Conservation (phyloP, 768 basidiomycete genomes). For the Tricholomella constricta region DNA sequence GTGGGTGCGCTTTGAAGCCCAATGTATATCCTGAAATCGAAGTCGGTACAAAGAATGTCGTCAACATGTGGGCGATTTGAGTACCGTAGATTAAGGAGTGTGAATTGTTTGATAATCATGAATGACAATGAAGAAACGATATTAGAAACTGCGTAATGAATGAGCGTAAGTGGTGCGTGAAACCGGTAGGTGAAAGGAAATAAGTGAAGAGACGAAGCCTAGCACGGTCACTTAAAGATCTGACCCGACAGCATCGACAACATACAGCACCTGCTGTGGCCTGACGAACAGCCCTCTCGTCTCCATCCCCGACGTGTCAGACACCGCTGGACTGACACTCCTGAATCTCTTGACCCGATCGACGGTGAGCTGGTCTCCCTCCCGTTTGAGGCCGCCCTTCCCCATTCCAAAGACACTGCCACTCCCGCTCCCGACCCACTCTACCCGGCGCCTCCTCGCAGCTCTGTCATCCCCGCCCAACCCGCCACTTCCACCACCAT, state of each 20-base stretch:
- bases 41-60: too few relatives aligned
- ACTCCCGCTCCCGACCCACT: conserved; percentile 32
- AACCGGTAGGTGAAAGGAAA: background rate
- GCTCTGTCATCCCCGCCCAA: conserved; percentile 44
- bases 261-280: conserved; percentile 85
- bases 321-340: conserved; percentile 67
- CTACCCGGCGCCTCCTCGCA: conserved; percentile 45
- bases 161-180: background rate
- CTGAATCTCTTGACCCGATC: conserved; percentile 72
- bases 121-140: background rate
- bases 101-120: conserved; percentile 1
- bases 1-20: too few relatives aligned
- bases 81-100: conserved; percentile 12
- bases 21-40: background rate
- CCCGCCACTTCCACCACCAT: conserved; percentile 33
- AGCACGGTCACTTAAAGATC: conserved; percentile 46
- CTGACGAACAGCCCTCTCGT: conserved; percentile 80
- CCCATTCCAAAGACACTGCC: conserved; percentile 25
- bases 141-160: conserved; percentile 7
- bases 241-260: conserved; percentile 77
- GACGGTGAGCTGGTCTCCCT: conserved; percentile 46
- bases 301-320: conserved; percentile 53
- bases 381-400: conserved; percentile 39
- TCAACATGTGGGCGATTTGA: conserved; percentile 4
- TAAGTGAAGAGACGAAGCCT: background rate